Evolutionary conservation across 768 basidiomycete species (phyloP).

Genomic region (Cubamyces sp.): DNA sequence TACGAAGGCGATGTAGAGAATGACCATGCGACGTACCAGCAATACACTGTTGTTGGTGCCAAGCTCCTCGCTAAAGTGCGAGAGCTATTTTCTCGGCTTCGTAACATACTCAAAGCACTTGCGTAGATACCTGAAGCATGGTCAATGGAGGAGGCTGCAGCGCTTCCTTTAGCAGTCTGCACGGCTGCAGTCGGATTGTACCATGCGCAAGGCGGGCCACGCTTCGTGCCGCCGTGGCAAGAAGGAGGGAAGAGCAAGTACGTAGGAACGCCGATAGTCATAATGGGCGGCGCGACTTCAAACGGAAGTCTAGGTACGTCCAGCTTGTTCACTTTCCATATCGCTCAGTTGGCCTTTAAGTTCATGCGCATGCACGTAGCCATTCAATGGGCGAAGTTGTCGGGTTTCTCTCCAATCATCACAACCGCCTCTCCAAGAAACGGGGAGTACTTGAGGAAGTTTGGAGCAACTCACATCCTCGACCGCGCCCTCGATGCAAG

Average conservation of each 20-base stretch:
- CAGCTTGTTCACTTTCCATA: neutral
- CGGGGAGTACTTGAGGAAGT: slow-evolving; percentile 16
- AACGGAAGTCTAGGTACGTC: slow-evolving; percentile 31
- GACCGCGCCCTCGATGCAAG: slow-evolving; percentile 27
- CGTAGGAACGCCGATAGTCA: slow-evolving; percentile 33
- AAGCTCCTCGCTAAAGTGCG: slow-evolving; percentile 21
- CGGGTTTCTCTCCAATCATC: slow-evolving; percentile 36
- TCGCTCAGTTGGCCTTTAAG: neutral
- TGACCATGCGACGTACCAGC: slow-evolving; percentile 20
- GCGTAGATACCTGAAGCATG: slow-evolving; percentile 13
- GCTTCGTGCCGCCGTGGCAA: slow-evolving; percentile 33
- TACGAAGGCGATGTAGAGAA: slow-evolving; percentile 24
- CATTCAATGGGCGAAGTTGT: slow-evolving; percentile 33
- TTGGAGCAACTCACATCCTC: slow-evolving; percentile 33
- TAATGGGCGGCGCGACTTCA: slow-evolving; percentile 29
- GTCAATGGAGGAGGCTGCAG: slow-evolving; percentile 19
- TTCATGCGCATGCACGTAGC: slow-evolving; percentile 12
- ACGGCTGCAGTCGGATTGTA: slow-evolving; percentile 22
- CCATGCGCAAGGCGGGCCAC: slow-evolving; percentile 24
- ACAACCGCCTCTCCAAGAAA: slow-evolving; percentile 35
- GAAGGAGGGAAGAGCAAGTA: slow-evolving; percentile 35
- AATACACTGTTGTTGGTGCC: slow-evolving; percentile 20
- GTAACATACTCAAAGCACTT: slow-evolving; percentile 31
- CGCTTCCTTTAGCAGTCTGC: slow-evolving; percentile 13
- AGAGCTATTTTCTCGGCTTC: slow-evolving; percentile 35